Conservation (phyloP, 768 basidiomycete species). For the Boletus pseudo-olivaceus region DNA sequence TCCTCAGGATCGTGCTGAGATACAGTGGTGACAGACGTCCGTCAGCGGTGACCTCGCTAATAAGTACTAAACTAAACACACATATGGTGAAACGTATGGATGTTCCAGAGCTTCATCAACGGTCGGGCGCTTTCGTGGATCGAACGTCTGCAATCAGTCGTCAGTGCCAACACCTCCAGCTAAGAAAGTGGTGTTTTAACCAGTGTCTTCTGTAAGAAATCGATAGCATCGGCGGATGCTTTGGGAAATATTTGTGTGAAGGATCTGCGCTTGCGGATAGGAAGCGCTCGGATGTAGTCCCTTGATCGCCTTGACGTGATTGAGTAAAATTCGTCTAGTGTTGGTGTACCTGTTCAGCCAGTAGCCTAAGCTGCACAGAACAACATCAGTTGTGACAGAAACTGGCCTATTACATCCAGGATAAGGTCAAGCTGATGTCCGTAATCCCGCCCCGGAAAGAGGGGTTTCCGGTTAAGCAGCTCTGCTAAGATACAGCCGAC, state of each 20-base stretch:
- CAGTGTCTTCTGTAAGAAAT: constrained; percentile 70
- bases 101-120: constrained; percentile 81
- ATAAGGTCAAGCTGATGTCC: constrained; percentile 87
- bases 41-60: background rate
- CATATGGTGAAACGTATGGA: constrained; percentile 78
- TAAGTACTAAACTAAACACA: constrained; percentile 32
- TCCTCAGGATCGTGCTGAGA: constrained; percentile 81
- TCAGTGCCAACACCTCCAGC: constrained; percentile 28
- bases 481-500: constrained; percentile 79
- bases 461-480: constrained; percentile 72
- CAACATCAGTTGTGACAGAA: background rate
- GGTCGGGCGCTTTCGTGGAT: constrained; percentile 80
- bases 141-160: constrained; percentile 58
- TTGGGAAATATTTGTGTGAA: constrained; percentile 76
- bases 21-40: background rate
- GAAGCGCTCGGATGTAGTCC: constrained; percentile 84
- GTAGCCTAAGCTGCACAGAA: constrained; percentile 22
- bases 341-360: constrained; percentile 60
- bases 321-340: constrained; percentile 86
- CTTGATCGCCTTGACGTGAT: constrained; percentile 82
- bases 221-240: constrained; percentile 68
- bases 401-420: constrained; percentile 74
- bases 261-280: constrained; percentile 71
- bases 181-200: constrained; percentile 31
- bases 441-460: constrained; percentile 87